A percentile compares a stretch with the other conserved stretches of the same genome.
phyloP scores from a whole-genome alignment of 805 yeast species.

The Kregervanrija pseudodelftensis region DNA sequence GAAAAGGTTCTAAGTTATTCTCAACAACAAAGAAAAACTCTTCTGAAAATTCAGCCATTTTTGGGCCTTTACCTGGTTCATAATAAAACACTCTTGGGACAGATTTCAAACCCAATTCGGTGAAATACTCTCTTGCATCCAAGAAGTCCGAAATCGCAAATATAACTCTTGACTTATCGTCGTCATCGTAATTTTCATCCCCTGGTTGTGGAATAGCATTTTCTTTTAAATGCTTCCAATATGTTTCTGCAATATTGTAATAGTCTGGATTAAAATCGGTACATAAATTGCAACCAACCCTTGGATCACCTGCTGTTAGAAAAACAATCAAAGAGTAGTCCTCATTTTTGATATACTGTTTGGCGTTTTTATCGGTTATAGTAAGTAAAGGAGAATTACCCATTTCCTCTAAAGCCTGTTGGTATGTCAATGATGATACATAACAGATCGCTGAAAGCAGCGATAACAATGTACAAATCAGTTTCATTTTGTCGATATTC shows the following conservation, averaged over 20 bases:
- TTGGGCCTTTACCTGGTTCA: conserved; percentile 21
- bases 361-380: conserved; percentile 55
- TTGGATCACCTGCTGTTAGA: conserved; percentile 67
- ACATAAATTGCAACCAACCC: conserved; percentile 75
- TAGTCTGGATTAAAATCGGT: conserved; percentile 59
- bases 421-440: conserved; percentile 15
- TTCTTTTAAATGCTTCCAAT: conserved; percentile 31
- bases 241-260: conserved; percentile 54
- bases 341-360: conserved; percentile 48
- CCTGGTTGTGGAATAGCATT: conserved; percentile 48
- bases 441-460: too few relatives aligned
- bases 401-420: conserved; percentile 9
- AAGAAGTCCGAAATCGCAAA: conserved; percentile 72
- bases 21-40: conserved; percentile 44
- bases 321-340: conserved; percentile 61
- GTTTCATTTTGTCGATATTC: too few relatives aligned
- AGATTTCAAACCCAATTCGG: conserved; percentile 47
- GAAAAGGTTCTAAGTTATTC: conserved; percentile 25
- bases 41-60: conserved; percentile 15
- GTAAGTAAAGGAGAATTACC: conserved; percentile 11
- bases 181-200: conserved; percentile 28
- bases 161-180: conserved; percentile 31
- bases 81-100: conserved; percentile 66
- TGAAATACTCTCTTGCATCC: conserved; percentile 47
- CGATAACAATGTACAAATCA: too few relatives aligned